Evolutionary conservation across 768 basidiomycete genomes (phyloP).

Genomic region (Scleroderma citrinum): DNA sequence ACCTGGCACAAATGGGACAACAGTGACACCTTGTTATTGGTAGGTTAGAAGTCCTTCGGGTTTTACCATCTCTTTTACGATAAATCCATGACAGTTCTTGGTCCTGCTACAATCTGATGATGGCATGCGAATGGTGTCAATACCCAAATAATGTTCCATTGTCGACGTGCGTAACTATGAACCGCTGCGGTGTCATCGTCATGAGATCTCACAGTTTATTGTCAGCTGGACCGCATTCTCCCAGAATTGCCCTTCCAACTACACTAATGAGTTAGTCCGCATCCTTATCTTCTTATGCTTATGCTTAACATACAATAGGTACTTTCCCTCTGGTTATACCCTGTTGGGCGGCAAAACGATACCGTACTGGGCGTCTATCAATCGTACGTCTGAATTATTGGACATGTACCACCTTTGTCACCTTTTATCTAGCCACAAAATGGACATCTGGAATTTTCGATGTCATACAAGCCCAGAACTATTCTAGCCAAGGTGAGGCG

Average conservation of each 20-base stretch:
- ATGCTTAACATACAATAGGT: constrained; percentile 3
- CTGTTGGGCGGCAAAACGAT: constrained; percentile 31
- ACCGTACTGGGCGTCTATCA: constrained; percentile 41
- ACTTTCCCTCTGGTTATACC: constrained; percentile 36
- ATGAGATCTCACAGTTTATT: not conserved
- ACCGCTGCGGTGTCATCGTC: not conserved
- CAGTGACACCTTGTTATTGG: constrained; percentile 27
- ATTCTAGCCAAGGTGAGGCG: not conserved
- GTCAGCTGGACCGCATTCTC: constrained; percentile 20
- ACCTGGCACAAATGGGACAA: constrained; percentile 18
- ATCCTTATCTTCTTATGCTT: not conserved
- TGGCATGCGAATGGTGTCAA: constrained; percentile 49
- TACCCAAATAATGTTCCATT: constrained; percentile 18
- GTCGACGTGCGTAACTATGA: constrained; percentile 25
- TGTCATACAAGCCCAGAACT: not conserved
- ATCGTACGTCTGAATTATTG: constrained; percentile 35
- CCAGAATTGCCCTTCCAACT: constrained; percentile 12
- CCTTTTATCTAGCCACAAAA: not conserved
- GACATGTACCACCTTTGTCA: too few species aligned
- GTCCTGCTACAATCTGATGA: constrained; percentile 50
- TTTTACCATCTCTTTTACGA: not conserved
- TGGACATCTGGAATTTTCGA: not conserved
- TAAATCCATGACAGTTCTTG: constrained; percentile 37
- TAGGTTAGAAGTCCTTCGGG: constrained; percentile 3
- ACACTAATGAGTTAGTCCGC: constrained; percentile 11